Evolutionary conservation across 371 early-diverging fungal species (phyloP), one percentile per base, ranked within the genome.

Genomic region (Zancudomyces culisetae): DNA sequence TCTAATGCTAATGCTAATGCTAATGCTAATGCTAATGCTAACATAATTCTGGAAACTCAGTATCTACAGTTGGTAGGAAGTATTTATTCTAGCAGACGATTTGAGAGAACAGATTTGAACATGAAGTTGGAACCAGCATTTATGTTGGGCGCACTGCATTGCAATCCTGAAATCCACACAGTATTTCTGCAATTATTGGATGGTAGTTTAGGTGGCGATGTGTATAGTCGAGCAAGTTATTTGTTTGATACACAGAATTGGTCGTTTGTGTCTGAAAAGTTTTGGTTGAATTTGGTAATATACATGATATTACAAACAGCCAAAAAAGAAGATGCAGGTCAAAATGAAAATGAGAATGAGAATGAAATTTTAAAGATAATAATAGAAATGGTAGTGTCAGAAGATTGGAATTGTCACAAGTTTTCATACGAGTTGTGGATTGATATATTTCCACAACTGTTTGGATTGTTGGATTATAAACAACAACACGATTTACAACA

Each of bases 181-280:
- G 72, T 76, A 46, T 96, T 98, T 62, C 69, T 81, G n/a, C n/a
- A n/a, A n/a, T n/a, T n/a, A n/a, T n/a, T n/a, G n/a, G n/a, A n/a
- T n/a, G n/a, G n/a, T n/a, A n/a, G n/a, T n/a, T n/a, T n/a, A n/a
- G n/a, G n/a, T n/a, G n/a, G n/a, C n/a, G n/a, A n/a, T n/a, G n/a
- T n/a, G n/a, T n/a, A n/a, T n/a, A n/a, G 77, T 19, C 75, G 98
- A 0, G 66, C 97, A 19, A 79, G 80, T 39, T 98, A 97, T 56
- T 72, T 96, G 21, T 56, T 98, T 29, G 85, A 85, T 26, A 76
- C 88, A 0, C 98, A 98, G 59, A 92, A 89, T 55, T 98, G 98
- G 98, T 94, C 94, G 45, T 78, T 71, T 51, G 69, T 97, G 13
- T 74, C 83, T 0, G 70, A 72, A 19, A 73, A 77, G 15, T 96